Conservation (phyloP, 2,329 filamentous ascomycete species). For the Botrytis pseudocinerea region DNA sequence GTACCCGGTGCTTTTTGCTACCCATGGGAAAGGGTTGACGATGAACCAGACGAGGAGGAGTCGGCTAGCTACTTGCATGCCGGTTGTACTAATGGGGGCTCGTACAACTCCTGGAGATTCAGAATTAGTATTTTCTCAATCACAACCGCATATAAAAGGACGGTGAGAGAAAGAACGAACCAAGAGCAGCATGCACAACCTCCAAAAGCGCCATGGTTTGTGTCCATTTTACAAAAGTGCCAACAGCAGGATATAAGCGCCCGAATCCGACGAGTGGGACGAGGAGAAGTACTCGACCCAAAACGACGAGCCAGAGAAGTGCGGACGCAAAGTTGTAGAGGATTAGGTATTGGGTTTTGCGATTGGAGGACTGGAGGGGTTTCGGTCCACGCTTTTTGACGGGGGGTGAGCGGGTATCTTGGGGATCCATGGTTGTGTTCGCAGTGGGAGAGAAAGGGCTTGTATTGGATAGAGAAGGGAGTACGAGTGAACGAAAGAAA, state of each 20-base stretch:
- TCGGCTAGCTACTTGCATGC: conserved; percentile 86
- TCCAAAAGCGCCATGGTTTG: conserved; percentile 85
- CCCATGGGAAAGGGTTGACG: conserved; percentile 69
- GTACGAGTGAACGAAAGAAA: not conserved
- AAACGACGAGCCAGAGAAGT: conserved; percentile 74
- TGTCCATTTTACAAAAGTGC: conserved; percentile 71
- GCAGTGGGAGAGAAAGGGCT: not conserved
- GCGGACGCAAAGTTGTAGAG: conserved; percentile 82
- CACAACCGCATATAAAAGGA: not conserved
- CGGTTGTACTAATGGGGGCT: conserved; percentile 79
- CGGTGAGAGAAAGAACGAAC: conserved; percentile 50
- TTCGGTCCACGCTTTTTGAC: conserved; percentile 33
- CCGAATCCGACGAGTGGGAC: conserved; percentile 56
- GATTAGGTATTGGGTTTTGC: conserved; percentile 71
- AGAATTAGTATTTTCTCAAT: conserved; percentile 25
- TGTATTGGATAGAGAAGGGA: not conserved
- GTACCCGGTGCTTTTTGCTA: conserved; percentile 64
- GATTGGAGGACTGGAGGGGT: conserved; percentile 43
- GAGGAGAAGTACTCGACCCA: conserved; percentile 63
- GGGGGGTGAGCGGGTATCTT: conserved; percentile 20
- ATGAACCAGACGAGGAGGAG: conserved; percentile 88
- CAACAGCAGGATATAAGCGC: conserved; percentile 61
- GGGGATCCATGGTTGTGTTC: conserved; percentile 27
- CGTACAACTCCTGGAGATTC: conserved; percentile 70
- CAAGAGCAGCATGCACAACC: conserved; percentile 75